A percentile compares a stretch with the other conserved stretches of the same genome.
Conservation (phyloP, 345 rosid species). For the Reutealis trisperma region DNA sequence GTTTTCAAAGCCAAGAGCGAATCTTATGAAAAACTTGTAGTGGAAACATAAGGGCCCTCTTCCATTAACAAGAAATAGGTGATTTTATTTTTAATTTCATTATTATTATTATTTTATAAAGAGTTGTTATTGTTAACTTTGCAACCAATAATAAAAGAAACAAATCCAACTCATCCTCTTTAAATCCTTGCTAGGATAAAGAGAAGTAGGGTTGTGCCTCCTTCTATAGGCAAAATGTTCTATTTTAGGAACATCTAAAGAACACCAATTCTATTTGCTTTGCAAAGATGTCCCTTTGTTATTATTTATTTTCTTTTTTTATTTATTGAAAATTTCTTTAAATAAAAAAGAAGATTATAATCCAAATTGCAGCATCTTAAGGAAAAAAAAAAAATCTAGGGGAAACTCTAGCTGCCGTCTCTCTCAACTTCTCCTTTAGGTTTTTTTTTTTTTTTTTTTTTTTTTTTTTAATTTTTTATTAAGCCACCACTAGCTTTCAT, state of each 20-base stretch:
- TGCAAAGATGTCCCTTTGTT: not conserved
- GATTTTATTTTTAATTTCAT: too few species aligned
- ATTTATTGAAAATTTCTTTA: too few species aligned
- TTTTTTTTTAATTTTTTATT: too few species aligned
- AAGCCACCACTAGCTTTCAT: too few species aligned
- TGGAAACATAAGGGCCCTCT: constrained; percentile 7
- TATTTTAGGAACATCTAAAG: not conserved
- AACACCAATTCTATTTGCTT: not conserved
- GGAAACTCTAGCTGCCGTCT: too few species aligned
- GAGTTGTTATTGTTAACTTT: not conserved
- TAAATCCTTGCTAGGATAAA: not conserved
- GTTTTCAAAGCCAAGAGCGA: too few species aligned
- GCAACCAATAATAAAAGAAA: not conserved
- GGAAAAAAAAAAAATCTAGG: too few species aligned
- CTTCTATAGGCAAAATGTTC: not conserved
- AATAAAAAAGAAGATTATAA: too few species aligned
- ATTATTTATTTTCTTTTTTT: not conserved
- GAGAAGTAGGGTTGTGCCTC: not conserved
- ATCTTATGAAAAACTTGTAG: not conserved
- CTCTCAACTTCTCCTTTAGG: too few species aligned
- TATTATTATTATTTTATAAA: too few species aligned
- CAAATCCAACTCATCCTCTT: not conserved
- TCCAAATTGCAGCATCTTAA: too few species aligned
- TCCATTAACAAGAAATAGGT: not conserved
- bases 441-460: too few species aligned